Conservation (phyloP, 768 basidiomycete species). For the Termitomyces sp. region DNA sequence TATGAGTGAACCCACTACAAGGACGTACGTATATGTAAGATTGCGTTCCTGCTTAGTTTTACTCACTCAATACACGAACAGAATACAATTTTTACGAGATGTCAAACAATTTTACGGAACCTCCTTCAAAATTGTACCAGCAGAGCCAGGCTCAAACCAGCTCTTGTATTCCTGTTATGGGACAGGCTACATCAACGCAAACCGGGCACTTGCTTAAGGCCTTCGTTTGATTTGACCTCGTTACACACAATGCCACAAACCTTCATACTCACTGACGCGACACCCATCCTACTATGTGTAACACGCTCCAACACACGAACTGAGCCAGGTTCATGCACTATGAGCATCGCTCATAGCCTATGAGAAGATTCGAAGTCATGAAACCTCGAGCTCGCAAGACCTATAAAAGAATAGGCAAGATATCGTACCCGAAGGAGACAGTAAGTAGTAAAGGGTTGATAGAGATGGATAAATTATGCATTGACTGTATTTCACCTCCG, state of each 20-base stretch:
- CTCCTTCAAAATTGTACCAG: slow-evolving; percentile 84
- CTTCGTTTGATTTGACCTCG: neutral
- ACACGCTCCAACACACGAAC: neutral
- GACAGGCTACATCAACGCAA: slow-evolving; percentile 87
- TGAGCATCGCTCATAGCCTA: neutral
- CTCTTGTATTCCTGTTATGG: slow-evolving; percentile 89
- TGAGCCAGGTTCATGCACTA: neutral
- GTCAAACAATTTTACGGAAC: slow-evolving; percentile 81
- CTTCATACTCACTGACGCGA: neutral
- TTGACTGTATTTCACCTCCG: slow-evolving; percentile 22
- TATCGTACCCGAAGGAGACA: neutral
- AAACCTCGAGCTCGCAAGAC: neutral
- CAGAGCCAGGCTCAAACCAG: slow-evolving; percentile 51
- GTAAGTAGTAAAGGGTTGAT: neutral
- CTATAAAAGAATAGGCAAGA: neutral
- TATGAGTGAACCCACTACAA: slow-evolving; percentile 78
- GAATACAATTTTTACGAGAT: slow-evolving; percentile 91
- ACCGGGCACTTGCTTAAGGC: slow-evolving; percentile 57
- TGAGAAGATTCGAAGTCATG: neutral
- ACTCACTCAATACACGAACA: slow-evolving; percentile 26
- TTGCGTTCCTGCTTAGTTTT: neutral
- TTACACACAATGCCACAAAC: neutral
- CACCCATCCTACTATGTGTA: neutral
- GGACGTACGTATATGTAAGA: slow-evolving; percentile 61
- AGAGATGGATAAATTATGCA: neutral